A percentile compares a stretch with the other conserved stretches of the same genome.
Conservation (phyloP, 2,329 filamentous ascomycete species). For the Fusarium pseudograminearum region DNA sequence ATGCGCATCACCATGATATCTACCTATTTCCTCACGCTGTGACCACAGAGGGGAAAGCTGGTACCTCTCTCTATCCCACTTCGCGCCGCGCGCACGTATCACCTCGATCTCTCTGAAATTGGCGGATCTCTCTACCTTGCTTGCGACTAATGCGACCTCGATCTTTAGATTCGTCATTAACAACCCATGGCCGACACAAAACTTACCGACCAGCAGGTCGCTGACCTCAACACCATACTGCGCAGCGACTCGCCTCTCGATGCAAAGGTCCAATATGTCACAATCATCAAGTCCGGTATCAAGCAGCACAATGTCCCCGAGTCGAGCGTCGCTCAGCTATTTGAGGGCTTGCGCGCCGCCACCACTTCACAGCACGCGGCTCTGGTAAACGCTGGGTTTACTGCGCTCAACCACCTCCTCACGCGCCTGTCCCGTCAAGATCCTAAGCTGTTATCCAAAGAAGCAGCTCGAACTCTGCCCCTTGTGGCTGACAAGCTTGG, state of each 20-base stretch:
- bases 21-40: not conserved
- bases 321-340: slow-evolving; percentile 75
- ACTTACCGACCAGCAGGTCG: slow-evolving; percentile 70
- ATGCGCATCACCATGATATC: slow-evolving; percentile 33
- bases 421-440: slow-evolving; percentile 90
- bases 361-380: slow-evolving; percentile 81
- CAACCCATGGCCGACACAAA: slow-evolving; percentile 64
- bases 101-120: slow-evolving; percentile 3
- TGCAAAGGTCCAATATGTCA: slow-evolving; percentile 77
- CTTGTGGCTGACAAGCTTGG: slow-evolving; percentile 86
- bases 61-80: slow-evolving; percentile 22
- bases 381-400: slow-evolving; percentile 86
- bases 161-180: slow-evolving; percentile 37
- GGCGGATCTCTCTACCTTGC: slow-evolving; percentile 5
- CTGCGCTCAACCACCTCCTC: slow-evolving; percentile 86
- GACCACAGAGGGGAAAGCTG: slow-evolving; percentile 21
- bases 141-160: slow-evolving; percentile 19
- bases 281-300: slow-evolving; percentile 84
- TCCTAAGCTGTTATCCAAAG: slow-evolving; percentile 75
- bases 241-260: slow-evolving; percentile 75
- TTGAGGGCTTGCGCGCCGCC: slow-evolving; percentile 83
- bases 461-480: slow-evolving; percentile 78
- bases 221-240: slow-evolving; percentile 64
- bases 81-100: slow-evolving; percentile 33
- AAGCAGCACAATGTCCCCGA: slow-evolving; percentile 94